Conservation (phyloP, 2,329 filamentous ascomycete species). For the Ophiosphaerella narmari region DNA sequence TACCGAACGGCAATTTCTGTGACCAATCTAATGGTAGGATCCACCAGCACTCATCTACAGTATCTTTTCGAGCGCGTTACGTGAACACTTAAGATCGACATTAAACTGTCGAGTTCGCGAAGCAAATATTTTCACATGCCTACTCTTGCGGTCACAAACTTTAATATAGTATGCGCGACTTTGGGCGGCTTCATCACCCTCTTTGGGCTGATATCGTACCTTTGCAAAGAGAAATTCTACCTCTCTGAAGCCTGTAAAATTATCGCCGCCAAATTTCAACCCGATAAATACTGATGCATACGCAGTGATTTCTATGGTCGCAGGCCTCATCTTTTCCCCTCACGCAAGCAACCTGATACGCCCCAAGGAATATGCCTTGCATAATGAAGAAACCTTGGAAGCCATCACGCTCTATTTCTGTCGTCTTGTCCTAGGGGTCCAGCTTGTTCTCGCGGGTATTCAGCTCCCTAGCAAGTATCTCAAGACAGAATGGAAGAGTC, state of each 20-base stretch:
- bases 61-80: too few relatives aligned
- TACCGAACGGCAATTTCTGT: too few relatives aligned
- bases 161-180: slow-evolving; percentile 81
- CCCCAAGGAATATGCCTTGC: slow-evolving; percentile 71
- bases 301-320: slow-evolving; percentile 79
- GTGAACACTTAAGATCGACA: too few relatives aligned
- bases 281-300: slow-evolving; percentile 7
- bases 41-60: too few relatives aligned
- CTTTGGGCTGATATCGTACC: slow-evolving; percentile 88
- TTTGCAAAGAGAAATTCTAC: slow-evolving; percentile 88
- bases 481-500: slow-evolving; percentile 74
- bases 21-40: too few relatives aligned
- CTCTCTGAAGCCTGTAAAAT: slow-evolving; percentile 81
- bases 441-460: slow-evolving; percentile 85
- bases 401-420: slow-evolving; percentile 82
- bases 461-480: slow-evolving; percentile 86
- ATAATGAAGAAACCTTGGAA: slow-evolving; percentile 66
- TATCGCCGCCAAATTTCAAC: not conserved
- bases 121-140: too few relatives aligned
- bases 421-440: slow-evolving; percentile 84
- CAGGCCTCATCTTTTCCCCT: slow-evolving; percentile 78
- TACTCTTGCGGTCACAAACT: too few relatives aligned
- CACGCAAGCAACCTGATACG: slow-evolving; percentile 75
- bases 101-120: too few relatives aligned
- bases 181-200: slow-evolving; percentile 85